phyloP scores from a whole-genome alignment of 1,139 yeast genomes.

The Diutina catenulata region DNA sequence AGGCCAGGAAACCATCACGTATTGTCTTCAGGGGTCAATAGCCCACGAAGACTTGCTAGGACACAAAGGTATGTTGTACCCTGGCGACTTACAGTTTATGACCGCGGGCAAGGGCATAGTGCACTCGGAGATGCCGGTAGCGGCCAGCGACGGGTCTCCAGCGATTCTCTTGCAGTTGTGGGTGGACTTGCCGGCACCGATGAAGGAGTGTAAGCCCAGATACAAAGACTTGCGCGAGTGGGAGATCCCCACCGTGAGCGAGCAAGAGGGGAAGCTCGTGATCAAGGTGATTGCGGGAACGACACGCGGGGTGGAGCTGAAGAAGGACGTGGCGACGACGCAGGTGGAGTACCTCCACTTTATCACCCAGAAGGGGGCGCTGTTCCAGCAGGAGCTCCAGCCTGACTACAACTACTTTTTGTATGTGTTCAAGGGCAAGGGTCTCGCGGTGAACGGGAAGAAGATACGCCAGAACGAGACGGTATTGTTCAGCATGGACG shows the following conservation, averaged over 20 bases:
- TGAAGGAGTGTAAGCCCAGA: slow-evolving; percentile 63
- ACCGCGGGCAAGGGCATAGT: slow-evolving; percentile 88
- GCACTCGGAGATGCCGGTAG: slow-evolving; percentile 77
- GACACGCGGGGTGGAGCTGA: slow-evolving; percentile 63
- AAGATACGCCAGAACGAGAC: slow-evolving; percentile 32
- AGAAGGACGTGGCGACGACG: slow-evolving; percentile 73
- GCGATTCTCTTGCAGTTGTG: slow-evolving; percentile 77
- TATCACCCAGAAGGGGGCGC: slow-evolving; percentile 56
- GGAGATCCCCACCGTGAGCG: slow-evolving; percentile 56
- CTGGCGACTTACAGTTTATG: slow-evolving; percentile 91
- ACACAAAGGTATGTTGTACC: slow-evolving; percentile 58
- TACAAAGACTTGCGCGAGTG: slow-evolving; percentile 65
- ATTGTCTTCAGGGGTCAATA: slow-evolving; percentile 59
- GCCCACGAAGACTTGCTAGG: slow-evolving; percentile 94
- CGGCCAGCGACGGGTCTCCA: slow-evolving; percentile 40
- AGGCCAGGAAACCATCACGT: slow-evolving; percentile 83
- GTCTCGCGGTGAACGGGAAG: slow-evolving; percentile 31
- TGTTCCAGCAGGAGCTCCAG: slow-evolving; percentile 51
- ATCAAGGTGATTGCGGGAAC: slow-evolving; percentile 73
- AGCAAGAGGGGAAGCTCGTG: slow-evolving; percentile 54
- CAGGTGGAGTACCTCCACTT: slow-evolving; percentile 72
- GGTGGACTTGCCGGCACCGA: slow-evolving; percentile 74
- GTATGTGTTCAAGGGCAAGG: slow-evolving; percentile 54
- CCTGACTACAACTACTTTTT: slow-evolving; percentile 59
- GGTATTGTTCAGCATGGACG: slow-evolving; percentile 62